Evolutionary conservation across 495 filamentous ascomycete genomes (phyloP), one percentile per base, ranked within the genome.

Genomic region (Penicillium parvum): DNA sequence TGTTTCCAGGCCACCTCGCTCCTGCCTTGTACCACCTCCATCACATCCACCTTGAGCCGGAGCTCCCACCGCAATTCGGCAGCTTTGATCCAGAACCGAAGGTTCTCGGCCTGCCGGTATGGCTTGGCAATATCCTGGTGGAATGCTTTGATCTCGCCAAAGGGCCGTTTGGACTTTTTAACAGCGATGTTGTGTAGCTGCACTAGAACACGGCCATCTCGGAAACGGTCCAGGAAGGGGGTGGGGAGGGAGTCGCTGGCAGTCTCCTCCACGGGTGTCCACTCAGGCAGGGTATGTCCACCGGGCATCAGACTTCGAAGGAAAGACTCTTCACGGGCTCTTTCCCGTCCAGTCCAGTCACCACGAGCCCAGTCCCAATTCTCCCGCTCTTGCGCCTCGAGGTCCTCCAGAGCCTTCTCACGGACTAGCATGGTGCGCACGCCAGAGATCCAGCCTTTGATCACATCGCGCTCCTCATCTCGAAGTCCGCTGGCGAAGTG

Each of bases 1-100:
- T 82, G 76, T 43, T 70, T 69, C 88, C 88, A 95, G 8, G 85
- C 82, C 37, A 72, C 69, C 11, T 71, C 69, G 39, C 77, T 75
- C n/a, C 57, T 71, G 36, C 72, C 76, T 47, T 90, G 79, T 5
- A 95, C 90, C 9, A 97, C 82, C 8, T 81, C 87, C 71, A 90
- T 83, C 17, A 89, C 88, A 56, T 95, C 87, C 40, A 95, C 75
- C 53, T 87, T 81, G 40, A 96, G 72, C 45, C 86, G 78, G 14
- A 88, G 77, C 66, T 97, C 94, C 87, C 90, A 98, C 17, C 92
- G 79, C 37, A 97, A 75, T 66, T 97, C 88, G 5, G 90, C 88
- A 14, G 94, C 94, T 66, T 98, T 98, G 60, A 87, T 75, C 91
- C 92, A 98, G 71, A 82, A 98, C 8, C 88, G 78, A 25, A 98